phyloP scores from a whole-genome alignment of 169 alveolate species.

The Cryptosporidium ryanae region DNA sequence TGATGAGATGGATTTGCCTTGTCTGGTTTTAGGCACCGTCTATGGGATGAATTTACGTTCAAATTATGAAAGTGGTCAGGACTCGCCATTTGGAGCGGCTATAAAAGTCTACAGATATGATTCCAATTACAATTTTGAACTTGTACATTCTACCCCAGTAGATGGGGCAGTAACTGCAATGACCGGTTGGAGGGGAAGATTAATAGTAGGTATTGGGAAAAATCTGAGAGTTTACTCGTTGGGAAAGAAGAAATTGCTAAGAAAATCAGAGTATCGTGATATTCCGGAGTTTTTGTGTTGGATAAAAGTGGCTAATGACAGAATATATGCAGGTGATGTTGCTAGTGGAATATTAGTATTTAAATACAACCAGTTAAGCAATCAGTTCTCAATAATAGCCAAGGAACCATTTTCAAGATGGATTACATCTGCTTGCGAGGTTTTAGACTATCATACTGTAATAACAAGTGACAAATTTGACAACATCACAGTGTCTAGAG shows the following conservation, averaged over 20 bases:
- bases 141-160: slow-evolving; percentile 74
- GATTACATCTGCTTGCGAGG: slow-evolving; percentile 90
- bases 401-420: slow-evolving; percentile 95
- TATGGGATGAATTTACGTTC: slow-evolving; percentile 82
- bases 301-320: slow-evolving; percentile 85
- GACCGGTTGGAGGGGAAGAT: slow-evolving; percentile 70
- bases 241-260: slow-evolving; percentile 96
- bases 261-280: slow-evolving; percentile 94
- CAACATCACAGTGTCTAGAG: slow-evolving; percentile 88
- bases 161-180: slow-evolving; percentile 65
- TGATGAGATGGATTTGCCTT: slow-evolving; percentile 88
- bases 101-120: slow-evolving; percentile 81
- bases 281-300: slow-evolving; percentile 84
- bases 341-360: slow-evolving; percentile 93
- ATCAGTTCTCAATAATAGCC: slow-evolving; percentile 84
- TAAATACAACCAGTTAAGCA: slow-evolving; percentile 85
- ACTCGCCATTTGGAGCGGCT: slow-evolving; percentile 77
- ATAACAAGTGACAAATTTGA: slow-evolving; percentile 94
- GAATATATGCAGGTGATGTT: slow-evolving; percentile 94
- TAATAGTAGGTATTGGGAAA: slow-evolving; percentile 27
- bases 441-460: slow-evolving; percentile 96
- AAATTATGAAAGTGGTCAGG: background rate
- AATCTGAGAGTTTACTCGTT: slow-evolving; percentile 93
- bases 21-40: slow-evolving; percentile 93
- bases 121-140: slow-evolving; percentile 76